These are phyloP conservation scores for Podospora sp. DNA, from an alignment of 495 filamentous ascomycete species.

Conservation along the genomic window DNA sequence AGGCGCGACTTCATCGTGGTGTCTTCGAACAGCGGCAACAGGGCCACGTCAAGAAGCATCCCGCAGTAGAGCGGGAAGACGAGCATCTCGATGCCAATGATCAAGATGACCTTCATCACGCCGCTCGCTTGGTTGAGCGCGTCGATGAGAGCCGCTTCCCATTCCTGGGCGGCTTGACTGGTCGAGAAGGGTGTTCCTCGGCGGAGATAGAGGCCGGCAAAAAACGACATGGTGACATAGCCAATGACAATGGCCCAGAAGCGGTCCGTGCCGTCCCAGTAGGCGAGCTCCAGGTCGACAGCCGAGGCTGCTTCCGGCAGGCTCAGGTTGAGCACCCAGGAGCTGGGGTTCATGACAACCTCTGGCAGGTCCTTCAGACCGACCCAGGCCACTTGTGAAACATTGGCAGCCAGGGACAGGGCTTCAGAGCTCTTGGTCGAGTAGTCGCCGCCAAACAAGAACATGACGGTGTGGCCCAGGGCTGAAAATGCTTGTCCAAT, in stretches of 20 bases:
- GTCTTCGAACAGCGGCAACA: slow-evolving; percentile 83
- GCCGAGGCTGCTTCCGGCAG: slow-evolving; percentile 40
- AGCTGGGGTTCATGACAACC: slow-evolving; percentile 34
- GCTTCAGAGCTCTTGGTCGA: slow-evolving; percentile 28
- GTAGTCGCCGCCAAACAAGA: slow-evolving; percentile 40
- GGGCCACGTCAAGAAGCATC: slow-evolving; percentile 81
- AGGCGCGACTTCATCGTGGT: slow-evolving; percentile 75
- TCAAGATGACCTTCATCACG: slow-evolving; percentile 96
- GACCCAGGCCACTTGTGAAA: slow-evolving; percentile 19
- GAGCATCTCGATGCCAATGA: slow-evolving; percentile 99
- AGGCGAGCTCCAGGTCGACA: slow-evolving; percentile 64
- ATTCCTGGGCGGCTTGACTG: slow-evolving; percentile 65
- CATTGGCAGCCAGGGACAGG: slow-evolving; percentile 14
- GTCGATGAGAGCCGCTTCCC: slow-evolving; percentile 80
- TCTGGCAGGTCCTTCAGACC: slow-evolving; percentile 22
- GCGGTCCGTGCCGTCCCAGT: slow-evolving; percentile 78
- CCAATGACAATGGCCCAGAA: slow-evolving; percentile 79
- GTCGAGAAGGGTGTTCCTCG: slow-evolving; percentile 67
- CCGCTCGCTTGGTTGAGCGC: slow-evolving; percentile 88
- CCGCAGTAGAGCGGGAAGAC: slow-evolving; percentile 96
- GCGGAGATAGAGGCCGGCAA: slow-evolving; percentile 77
- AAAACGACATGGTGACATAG: slow-evolving; percentile 71
- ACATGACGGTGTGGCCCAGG: slow-evolving; percentile 29
- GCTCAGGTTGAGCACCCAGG: slow-evolving; percentile 56
- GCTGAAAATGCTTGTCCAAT: slow-evolving; percentile 33